A percentile compares a stretch with the other conserved stretches of the same genome.
Evolutionary conservation across 352 stramenopile species (phyloP).

Genomic region (Globisporangium emineosum): DNA sequence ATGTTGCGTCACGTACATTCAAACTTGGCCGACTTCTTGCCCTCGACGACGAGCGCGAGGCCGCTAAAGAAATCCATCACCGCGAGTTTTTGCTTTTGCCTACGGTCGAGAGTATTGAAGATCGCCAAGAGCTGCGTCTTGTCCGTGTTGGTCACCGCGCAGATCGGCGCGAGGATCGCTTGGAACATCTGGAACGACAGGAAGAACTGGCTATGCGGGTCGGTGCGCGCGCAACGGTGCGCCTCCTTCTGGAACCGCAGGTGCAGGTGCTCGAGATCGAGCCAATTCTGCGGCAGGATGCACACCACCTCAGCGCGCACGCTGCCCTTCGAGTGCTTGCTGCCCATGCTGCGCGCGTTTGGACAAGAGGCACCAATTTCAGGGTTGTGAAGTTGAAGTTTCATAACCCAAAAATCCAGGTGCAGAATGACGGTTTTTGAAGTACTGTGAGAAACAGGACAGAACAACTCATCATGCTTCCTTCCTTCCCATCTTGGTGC

Average conservation of each 20-base stretch:
- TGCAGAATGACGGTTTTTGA: neutral
- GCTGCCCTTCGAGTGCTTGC: slow-evolving; percentile 45
- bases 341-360: slow-evolving; percentile 35
- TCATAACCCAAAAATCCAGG: neutral
- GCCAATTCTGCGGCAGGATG: slow-evolving; percentile 50
- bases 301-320: slow-evolving; percentile 32
- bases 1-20: slow-evolving; percentile 36
- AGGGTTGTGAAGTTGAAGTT: slow-evolving; percentile 20
- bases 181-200: slow-evolving; percentile 47
- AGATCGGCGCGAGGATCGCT: slow-evolving; percentile 36
- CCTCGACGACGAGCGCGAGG: slow-evolving; percentile 49
- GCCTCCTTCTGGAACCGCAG: slow-evolving; percentile 61
- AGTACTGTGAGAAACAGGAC: slow-evolving; percentile 13
- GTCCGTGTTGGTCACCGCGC: slow-evolving; percentile 20
- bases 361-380: neutral
- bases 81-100: slow-evolving; percentile 24
- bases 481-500: slow-evolving; percentile 6
- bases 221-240: slow-evolving; percentile 26
- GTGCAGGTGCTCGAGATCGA: slow-evolving; percentile 50
- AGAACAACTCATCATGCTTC: neutral
- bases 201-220: slow-evolving; percentile 48
- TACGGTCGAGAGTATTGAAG: slow-evolving; percentile 38
- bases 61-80: slow-evolving; percentile 65
- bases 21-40: slow-evolving; percentile 64
- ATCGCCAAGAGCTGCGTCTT: slow-evolving; percentile 45